Evolutionary conservation across 1,284 basidiomycete species (phyloP).

Genomic region (Cutaneotrichosporon cutaneum): DNA sequence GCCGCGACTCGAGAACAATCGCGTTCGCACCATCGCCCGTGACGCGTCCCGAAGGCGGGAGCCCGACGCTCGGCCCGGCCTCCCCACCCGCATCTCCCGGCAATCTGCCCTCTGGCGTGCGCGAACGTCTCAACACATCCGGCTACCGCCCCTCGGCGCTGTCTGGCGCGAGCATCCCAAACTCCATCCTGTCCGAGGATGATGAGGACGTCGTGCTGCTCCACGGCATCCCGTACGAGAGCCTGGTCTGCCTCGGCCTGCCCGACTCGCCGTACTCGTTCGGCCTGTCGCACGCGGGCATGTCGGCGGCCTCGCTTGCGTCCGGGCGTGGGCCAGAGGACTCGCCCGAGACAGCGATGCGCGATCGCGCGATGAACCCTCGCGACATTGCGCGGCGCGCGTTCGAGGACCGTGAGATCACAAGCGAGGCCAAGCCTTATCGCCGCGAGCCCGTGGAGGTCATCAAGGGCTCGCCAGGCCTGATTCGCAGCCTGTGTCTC

Average conservation of each 20-base stretch:
- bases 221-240: conserved; percentile 74
- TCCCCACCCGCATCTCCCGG: conserved; percentile 17
- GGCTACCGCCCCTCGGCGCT: conserved; percentile 19
- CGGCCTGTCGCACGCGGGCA: conserved; percentile 40
- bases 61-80: not conserved
- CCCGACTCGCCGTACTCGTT: conserved; percentile 69
- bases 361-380: conserved; percentile 9
- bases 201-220: conserved; percentile 34
- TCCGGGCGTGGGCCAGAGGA: conserved; percentile 50
- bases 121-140: conserved; percentile 28
- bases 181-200: conserved; percentile 33
- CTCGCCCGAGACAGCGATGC: conserved; percentile 22
- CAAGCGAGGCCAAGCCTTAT: conserved; percentile 71
- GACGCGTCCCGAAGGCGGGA: conserved; percentile 7
- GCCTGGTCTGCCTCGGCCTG: conserved; percentile 72
- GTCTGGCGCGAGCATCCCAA: conserved; percentile 33
- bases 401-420: conserved; percentile 77
- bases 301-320: conserved; percentile 72
- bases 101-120: conserved; percentile 22
- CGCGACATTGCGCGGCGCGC: conserved; percentile 56
- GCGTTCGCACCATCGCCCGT: conserved; percentile 41
- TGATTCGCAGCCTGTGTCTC: conserved; percentile 77
- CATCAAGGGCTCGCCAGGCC: conserved; percentile 74
- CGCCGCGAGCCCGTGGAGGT: conserved; percentile 65
- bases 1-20: conserved; percentile 39